These are phyloP conservation scores for Aspergillus mulundensis DNA, from an alignment of 495 filamentous ascomycete species.

Conservation along the genomic window DNA sequence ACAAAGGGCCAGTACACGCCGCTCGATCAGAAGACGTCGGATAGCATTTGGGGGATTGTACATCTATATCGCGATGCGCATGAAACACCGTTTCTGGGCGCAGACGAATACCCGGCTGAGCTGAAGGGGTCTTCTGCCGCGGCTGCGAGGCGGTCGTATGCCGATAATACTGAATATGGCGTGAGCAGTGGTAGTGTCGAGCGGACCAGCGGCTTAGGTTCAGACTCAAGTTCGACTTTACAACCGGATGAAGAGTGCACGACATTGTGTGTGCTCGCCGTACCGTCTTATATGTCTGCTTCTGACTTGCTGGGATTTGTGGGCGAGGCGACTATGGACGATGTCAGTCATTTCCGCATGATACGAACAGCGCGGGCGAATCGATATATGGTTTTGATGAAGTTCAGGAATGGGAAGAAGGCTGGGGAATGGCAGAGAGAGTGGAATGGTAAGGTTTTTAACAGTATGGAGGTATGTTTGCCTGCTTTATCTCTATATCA, in stretches of 20 bases:
- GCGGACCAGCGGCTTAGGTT: neutral
- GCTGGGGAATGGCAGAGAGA: slow-evolving; percentile 77
- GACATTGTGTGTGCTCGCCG: slow-evolving; percentile 90
- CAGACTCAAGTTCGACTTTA: neutral
- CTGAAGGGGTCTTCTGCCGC: slow-evolving; percentile 41
- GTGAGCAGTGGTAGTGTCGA: slow-evolving; percentile 18
- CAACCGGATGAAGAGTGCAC: slow-evolving; percentile 63
- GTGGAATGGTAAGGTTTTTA: slow-evolving; percentile 94
- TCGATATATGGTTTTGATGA: slow-evolving; percentile 96
- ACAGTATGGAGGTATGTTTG: slow-evolving; percentile 78
- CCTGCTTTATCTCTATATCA: neutral
- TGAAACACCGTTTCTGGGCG: slow-evolving; percentile 55
- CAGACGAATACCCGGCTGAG: slow-evolving; percentile 39
- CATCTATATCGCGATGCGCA: slow-evolving; percentile 86
- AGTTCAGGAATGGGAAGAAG: slow-evolving; percentile 71
- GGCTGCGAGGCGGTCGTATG: slow-evolving; percentile 30
- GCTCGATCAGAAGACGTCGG: slow-evolving; percentile 68
- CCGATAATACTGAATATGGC: slow-evolving; percentile 14
- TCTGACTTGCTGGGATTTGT: slow-evolving; percentile 91
- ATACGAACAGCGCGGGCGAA: slow-evolving; percentile 84
- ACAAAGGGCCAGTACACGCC: slow-evolving; percentile 78
- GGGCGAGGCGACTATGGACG: slow-evolving; percentile 80
- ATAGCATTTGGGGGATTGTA: slow-evolving; percentile 88
- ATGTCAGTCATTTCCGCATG: slow-evolving; percentile 94
- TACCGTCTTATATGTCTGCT: slow-evolving; percentile 87